These are phyloP conservation scores for Fonsecaea multimorphosa DNA, from an alignment of 2,329 filamentous ascomycete genomes.

Conservation along the genomic window DNA sequence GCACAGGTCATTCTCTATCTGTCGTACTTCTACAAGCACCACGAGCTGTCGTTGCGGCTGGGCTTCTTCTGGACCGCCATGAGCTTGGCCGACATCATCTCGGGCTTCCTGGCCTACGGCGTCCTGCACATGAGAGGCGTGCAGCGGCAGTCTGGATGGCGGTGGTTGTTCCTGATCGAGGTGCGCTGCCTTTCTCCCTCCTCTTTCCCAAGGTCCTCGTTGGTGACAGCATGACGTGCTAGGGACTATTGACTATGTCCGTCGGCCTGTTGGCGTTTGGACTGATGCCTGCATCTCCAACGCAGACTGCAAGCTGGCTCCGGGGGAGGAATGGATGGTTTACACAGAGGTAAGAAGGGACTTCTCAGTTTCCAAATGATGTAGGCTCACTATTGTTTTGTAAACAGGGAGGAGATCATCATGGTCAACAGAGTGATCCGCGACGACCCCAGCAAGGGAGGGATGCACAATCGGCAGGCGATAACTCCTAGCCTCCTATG, in stretches of 20 bases:
- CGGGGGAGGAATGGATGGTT: slow-evolving; percentile 63
- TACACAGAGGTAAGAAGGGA: slow-evolving; percentile 40
- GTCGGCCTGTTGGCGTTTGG: slow-evolving; percentile 47
- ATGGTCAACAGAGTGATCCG: slow-evolving; percentile 60
- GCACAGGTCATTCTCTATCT: slow-evolving; percentile 41
- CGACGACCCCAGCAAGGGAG: slow-evolving; percentile 52
- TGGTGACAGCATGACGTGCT: neutral
- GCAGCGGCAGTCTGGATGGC: slow-evolving; percentile 47
- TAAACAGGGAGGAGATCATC: slow-evolving; percentile 67
- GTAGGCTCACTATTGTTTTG: neutral
- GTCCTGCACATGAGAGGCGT: slow-evolving; percentile 45
- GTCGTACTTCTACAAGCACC: slow-evolving; percentile 50
- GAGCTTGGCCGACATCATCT: slow-evolving; percentile 45
- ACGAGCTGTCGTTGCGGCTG: slow-evolving; percentile 46
- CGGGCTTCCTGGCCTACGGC: slow-evolving; percentile 51
- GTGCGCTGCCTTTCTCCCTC: slow-evolving; percentile 26
- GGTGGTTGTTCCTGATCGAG: slow-evolving; percentile 48
- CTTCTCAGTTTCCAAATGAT: neutral
- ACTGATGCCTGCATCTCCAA: slow-evolving; percentile 67
- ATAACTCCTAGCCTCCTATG: slow-evolving; percentile 55
- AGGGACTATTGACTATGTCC: slow-evolving; percentile 46
- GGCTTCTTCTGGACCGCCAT: slow-evolving; percentile 62
- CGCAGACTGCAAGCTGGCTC: slow-evolving; percentile 55
- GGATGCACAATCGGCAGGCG: slow-evolving; percentile 41
- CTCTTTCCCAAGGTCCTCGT: neutral